Percentiles rank a stretch among this genome's conserved stretches.
Conservation (phyloP, 169 alveolate genomes). For the Eimeria praecox region DNA sequence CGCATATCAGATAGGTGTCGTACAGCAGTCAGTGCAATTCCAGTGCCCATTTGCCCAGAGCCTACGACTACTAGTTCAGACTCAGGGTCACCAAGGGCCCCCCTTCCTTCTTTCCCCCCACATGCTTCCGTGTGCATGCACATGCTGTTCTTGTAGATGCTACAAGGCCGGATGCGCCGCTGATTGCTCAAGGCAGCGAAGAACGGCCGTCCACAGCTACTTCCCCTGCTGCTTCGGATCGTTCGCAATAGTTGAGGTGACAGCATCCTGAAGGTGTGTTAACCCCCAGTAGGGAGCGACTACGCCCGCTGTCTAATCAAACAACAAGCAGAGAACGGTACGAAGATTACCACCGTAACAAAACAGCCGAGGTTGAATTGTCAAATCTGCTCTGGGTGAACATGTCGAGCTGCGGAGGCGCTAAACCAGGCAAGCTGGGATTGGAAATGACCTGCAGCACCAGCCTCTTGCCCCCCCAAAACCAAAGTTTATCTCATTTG, state of each 20-base stretch:
- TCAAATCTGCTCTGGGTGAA: neutral
- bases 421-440: neutral
- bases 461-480: neutral
- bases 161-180: neutral
- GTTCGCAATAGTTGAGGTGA: neutral
- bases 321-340: neutral
- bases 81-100: neutral
- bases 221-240: neutral
- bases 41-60: slow-evolving; percentile 96
- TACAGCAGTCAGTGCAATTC: slow-evolving; percentile 92
- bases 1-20: slow-evolving; percentile 83
- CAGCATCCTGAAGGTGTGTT: neutral
- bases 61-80: slow-evolving; percentile 90
- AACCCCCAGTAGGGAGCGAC: neutral
- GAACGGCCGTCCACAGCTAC: neutral
- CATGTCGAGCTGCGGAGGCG: neutral
- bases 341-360: neutral
- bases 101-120: neutral
- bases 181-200: neutral
- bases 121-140: neutral
- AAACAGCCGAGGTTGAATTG: neutral
- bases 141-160: neutral
- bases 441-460: neutral
- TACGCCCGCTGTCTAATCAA: neutral
- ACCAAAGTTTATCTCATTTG: neutral